A percentile compares a stretch with the other conserved stretches of the same genome.
Conservation (phyloP, 2,329 filamentous ascomycete genomes). For the Fonsecaea multimorphosa region DNA sequence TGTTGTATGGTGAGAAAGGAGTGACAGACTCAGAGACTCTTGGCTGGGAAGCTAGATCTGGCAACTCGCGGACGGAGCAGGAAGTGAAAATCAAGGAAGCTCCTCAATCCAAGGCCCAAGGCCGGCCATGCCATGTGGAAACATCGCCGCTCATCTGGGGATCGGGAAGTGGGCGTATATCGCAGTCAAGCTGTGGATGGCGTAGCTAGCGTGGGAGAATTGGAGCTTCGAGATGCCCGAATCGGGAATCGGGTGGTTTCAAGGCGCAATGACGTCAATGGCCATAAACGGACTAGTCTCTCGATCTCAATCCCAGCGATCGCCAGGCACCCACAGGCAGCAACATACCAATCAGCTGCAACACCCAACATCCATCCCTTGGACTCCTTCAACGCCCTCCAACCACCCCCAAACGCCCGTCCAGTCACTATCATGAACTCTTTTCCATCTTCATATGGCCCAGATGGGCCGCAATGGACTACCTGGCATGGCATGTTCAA, state of each 20-base stretch:
- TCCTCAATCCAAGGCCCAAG: not conserved
- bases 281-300: not conserved
- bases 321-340: too few relatives aligned
- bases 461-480: not conserved
- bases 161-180: not conserved
- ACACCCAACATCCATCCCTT: not conserved
- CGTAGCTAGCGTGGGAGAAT: too few relatives aligned
- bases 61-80: not conserved
- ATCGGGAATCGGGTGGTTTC: not conserved
- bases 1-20: not conserved
- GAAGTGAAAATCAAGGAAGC: conserved; percentile 13
- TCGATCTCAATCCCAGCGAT: not conserved
- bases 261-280: conserved; percentile 17
- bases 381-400: not conserved
- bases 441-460: not conserved
- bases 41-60: conserved; percentile 5
- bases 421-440: not conserved
- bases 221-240: not conserved
- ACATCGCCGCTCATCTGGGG: not conserved
- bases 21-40: not conserved
- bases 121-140: not conserved
- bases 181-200: not conserved
- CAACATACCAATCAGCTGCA: not conserved
- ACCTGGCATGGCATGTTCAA: not conserved
- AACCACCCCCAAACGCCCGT: not conserved